Conservation (phyloP, 2,329 filamentous ascomycete genomes). For the Stachybotrys chartarum region DNA sequence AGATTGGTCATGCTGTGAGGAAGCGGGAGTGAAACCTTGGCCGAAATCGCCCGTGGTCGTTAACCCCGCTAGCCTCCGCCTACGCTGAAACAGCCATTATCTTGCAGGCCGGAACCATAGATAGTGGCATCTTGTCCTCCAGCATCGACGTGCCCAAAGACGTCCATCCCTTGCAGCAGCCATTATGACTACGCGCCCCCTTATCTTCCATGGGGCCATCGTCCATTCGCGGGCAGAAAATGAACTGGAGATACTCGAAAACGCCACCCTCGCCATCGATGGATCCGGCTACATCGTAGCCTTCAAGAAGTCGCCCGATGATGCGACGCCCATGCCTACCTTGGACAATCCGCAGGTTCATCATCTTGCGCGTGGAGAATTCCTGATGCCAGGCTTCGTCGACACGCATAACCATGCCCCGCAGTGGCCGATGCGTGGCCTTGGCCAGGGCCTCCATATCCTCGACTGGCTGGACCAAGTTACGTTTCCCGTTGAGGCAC, state of each 20-base stretch:
- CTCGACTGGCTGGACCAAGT: slow-evolving; percentile 58
- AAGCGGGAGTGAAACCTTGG: too few relatives aligned
- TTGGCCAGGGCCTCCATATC: slow-evolving; percentile 44
- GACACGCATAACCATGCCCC: slow-evolving; percentile 66
- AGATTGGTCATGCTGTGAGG: too few relatives aligned
- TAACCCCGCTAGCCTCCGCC: too few relatives aligned
- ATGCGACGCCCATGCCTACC: slow-evolving; percentile 8
- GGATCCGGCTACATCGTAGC: slow-evolving; percentile 14
- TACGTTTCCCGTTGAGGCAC: slow-evolving; percentile 58
- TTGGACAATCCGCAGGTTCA: slow-evolving; percentile 5
- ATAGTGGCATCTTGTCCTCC: too few relatives aligned
- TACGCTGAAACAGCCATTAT: too few relatives aligned
- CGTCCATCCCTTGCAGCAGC: too few relatives aligned
- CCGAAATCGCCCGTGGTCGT: too few relatives aligned
- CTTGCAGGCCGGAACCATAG: too few relatives aligned
- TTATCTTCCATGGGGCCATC: slow-evolving; percentile 31
- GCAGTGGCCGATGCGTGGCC: slow-evolving; percentile 41
- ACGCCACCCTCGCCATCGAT: slow-evolving; percentile 25
- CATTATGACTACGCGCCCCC: not conserved
- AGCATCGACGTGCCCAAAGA: too few relatives aligned
- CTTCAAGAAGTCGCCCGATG: slow-evolving; percentile 9
- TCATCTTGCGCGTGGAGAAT: slow-evolving; percentile 32
- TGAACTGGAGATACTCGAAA: slow-evolving; percentile 28
- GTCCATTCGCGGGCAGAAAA: slow-evolving; percentile 29
- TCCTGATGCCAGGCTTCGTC: slow-evolving; percentile 53